Base-by-base conservation (phyloP, 2,329 filamentous ascomycete species). In the Dothiorella sarmentorum region DNA sequence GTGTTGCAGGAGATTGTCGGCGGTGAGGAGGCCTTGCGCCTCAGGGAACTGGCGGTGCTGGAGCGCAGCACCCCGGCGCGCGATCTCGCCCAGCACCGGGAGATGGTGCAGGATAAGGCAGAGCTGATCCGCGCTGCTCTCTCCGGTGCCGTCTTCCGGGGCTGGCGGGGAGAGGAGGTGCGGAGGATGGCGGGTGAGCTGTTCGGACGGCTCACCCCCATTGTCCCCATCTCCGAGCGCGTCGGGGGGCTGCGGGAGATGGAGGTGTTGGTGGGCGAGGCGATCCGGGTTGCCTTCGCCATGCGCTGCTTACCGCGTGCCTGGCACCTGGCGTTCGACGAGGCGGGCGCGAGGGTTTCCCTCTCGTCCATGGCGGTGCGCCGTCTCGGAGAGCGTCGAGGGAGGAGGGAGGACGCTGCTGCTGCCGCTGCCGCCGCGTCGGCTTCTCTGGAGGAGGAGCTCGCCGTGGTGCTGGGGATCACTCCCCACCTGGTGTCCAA, bases 401-500 rank as follows among this genome's bases (percentile, higher is more conserved):
- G 15, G 17, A 18, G 47, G 24, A 31, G 47, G 11, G 31, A 13
- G 22, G 31, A 18, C 4, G 44, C n/a, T 3, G 26, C 4, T 26
- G 26, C 3, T 18, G 43, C 7, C 31, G 43, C n/a, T n/a, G 24
- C 7, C 35, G 11, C n/a, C 2, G 29, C 29, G 6, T 27, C 24
- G 2, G 15, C 22, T 5, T 17, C 42, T 10, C 4, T 35, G 29
- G 45, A 52, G 7, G 31, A 52, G 15, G 47, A 52, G 3, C 33
- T 26, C 20, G 47, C 31, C 6, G 51, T 55, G n/a, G 37, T 43
- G 35, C 13, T 55, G n/a, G 51, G 51, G 2, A 4, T 55, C 35
- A 55, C 51, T 3, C 51, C 51, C 24, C 51, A 55, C 37, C 37
- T 55, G 24, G 51, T 55, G 35, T 42, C 51, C 24, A 55, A 31